Evolutionary conservation across 257 asterid genomes (phyloP).

Genomic region (Lavandula angustifolia): DNA sequence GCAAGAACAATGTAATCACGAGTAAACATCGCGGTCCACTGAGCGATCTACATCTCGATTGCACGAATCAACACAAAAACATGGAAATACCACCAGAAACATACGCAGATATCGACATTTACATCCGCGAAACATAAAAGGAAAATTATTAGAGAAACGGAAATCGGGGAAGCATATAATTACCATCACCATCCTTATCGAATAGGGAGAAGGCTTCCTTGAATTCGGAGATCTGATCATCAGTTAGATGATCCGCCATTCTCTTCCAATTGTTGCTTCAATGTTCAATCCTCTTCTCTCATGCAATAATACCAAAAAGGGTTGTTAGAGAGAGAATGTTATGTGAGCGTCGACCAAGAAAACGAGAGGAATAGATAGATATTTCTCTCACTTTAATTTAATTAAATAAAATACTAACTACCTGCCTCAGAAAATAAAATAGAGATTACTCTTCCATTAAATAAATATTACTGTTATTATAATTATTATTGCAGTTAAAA

Average conservation of each 20-base stretch:
- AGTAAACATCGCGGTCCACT: constrained; percentile 12
- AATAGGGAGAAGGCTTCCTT: constrained; percentile 69
- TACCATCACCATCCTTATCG: constrained; percentile 70
- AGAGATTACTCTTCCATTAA: no score
- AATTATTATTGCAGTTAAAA: no score
- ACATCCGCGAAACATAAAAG: constrained; percentile 8
- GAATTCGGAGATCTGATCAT: constrained; percentile 69
- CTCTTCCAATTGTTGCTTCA: constrained; percentile 7
- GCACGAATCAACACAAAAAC: constrained; percentile 16
- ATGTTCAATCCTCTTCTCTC: constrained; percentile 4
- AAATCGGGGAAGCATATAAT: neutral
- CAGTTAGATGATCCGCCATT: constrained; percentile 72
- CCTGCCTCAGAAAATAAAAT: neutral
- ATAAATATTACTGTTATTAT: no score
- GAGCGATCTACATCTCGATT: constrained; percentile 32
- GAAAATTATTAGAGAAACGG: no score
- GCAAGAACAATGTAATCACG: neutral
- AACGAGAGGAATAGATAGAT: constrained; percentile 21
- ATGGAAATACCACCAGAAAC: constrained; percentile 22
- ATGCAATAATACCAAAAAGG: constrained; percentile 21
- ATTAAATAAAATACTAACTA: no score
- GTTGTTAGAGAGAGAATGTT: constrained; percentile 29
- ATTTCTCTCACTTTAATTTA: neutral
- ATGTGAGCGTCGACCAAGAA: constrained; percentile 31
- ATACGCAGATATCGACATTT: neutral